Base-by-base conservation (phyloP, 345 rosid species). In the Hirschfeldia incana region DNA sequence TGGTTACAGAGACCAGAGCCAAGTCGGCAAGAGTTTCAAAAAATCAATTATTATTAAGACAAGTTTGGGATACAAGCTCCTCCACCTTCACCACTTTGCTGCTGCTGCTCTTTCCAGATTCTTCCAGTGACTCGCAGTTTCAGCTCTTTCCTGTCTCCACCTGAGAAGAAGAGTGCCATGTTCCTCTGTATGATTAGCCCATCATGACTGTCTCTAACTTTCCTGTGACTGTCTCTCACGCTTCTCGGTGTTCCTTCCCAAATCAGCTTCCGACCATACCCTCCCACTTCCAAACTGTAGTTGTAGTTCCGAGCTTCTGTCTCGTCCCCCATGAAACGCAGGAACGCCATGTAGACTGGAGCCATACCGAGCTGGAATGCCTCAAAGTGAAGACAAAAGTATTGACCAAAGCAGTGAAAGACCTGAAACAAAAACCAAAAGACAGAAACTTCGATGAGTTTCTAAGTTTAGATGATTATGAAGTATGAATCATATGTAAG, bases 281-380 rank as follows among this genome's bases (percentile, higher is more conserved):
- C 98, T 36, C 98, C 98, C 16, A 92, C 98, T 87, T 94, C 95
- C 67, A 94, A 86, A 83, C 98, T 94, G 84, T 91, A 94, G 76
- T 88, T 91, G 88, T 88, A 94, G 85, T 88, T 92, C 74, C 92
- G 74, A 59, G 97, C 94, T 76, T 94, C 97, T 44, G 87, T 72
- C 67, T 92, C 98, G 63, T 94, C 98, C 1, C 98, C 98, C 95
- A 92, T 89, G 87, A 91, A 94, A 30, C 97, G 90, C 36, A 94
- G 89, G 75, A 94, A 94, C 11, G 98, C 94, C 97, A 93, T 93
- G 82, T 91, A 91, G n/a, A 91, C 98, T 53, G 98, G 97, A 67
- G 94, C 98, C 94, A 92, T 86, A 7, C 96, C 94, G 6, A 94
- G 92, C 89, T 94, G 98, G 84, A 94, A 94, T 33, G 97, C 98